Conservation (phyloP, 2,329 filamentous ascomycete species). For the Drechslerella dactyloides region DNA sequence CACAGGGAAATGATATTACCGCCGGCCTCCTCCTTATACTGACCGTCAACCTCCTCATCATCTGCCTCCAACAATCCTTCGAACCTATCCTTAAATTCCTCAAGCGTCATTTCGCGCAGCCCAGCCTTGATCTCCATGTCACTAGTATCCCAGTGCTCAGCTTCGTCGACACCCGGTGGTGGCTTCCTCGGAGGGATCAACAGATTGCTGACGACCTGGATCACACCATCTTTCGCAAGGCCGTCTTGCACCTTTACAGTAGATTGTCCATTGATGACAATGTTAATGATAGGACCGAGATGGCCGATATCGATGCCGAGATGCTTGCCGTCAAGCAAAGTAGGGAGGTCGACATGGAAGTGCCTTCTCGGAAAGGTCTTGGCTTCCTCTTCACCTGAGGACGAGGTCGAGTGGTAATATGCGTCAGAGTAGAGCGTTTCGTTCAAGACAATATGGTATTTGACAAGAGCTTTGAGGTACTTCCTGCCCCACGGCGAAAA, state of each 20-base stretch:
- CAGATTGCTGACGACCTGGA: constrained; percentile 76
- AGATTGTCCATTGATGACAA: constrained; percentile 77
- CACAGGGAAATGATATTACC: constrained; percentile 17
- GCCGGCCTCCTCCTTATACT: constrained; percentile 28
- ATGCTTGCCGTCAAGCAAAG: constrained; percentile 70
- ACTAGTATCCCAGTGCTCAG: neutral
- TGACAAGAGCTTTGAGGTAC: constrained; percentile 77
- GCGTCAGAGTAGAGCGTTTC: constrained; percentile 83
- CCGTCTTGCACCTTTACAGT: constrained; percentile 72
- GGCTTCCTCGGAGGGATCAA: constrained; percentile 72
- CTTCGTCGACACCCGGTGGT: constrained; percentile 11
- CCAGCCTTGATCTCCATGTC: constrained; percentile 19
- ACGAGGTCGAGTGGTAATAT: constrained; percentile 58
- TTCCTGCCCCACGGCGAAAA: constrained; percentile 77
- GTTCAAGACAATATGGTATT: constrained; percentile 78
- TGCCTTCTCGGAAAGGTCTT: constrained; percentile 60
- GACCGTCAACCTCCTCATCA: constrained; percentile 16
- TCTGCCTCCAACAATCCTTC: constrained; percentile 31
- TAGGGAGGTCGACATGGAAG: constrained; percentile 74
- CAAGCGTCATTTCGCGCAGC: constrained; percentile 21
- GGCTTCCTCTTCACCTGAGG: neutral
- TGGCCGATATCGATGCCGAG: constrained; percentile 74
- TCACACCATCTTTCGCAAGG: constrained; percentile 77
- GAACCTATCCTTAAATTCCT: constrained; percentile 33
- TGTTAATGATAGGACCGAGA: constrained; percentile 71